Percentiles rank a stretch among this genome's conserved stretches.
These are phyloP conservation scores for Paramecium pentaurelia DNA, from an alignment of 73 alveolate species.

Conservation along the genomic window DNA sequence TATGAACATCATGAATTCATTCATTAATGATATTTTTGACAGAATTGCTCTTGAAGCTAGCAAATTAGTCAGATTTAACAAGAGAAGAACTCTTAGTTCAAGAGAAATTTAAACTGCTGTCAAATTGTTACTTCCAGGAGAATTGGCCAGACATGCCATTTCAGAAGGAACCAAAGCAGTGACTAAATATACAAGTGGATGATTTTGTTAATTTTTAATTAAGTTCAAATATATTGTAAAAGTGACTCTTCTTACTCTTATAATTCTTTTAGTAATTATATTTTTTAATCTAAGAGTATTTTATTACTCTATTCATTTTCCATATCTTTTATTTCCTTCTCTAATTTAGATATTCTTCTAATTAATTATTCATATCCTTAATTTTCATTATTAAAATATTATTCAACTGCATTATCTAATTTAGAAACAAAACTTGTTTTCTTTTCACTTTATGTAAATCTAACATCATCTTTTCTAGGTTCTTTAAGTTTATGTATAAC, in stretches of 20 bases:
- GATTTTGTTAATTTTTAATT: background rate
- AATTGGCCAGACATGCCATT: constrained; percentile 77
- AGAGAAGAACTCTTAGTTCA: constrained; percentile 69
- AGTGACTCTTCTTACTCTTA: background rate
- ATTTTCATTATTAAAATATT: background rate
- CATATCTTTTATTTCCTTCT: background rate
- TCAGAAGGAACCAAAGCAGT: constrained; percentile 81
- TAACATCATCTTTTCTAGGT: background rate
- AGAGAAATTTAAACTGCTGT: constrained; percentile 80
- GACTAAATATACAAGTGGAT: constrained; percentile 64
- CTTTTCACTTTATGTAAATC: background rate
- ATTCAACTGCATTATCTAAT: background rate
- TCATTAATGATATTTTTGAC: constrained; percentile 73
- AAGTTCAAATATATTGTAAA: background rate
- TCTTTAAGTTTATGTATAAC: background rate
- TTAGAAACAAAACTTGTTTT: background rate
- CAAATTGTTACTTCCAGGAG: constrained; percentile 75
- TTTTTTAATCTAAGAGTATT: background rate
- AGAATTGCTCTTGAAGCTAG: constrained; percentile 74
- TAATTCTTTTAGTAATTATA: background rate
- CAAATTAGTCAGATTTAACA: constrained; percentile 68
- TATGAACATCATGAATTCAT: constrained; percentile 75
- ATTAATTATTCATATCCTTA: background rate
- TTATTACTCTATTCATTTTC: background rate
- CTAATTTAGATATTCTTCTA: background rate